Evolutionary conservation across 331 rosid species (phyloP), one percentile per base, ranked within the genome.

Genomic region (Prunus yedoensis): DNA sequence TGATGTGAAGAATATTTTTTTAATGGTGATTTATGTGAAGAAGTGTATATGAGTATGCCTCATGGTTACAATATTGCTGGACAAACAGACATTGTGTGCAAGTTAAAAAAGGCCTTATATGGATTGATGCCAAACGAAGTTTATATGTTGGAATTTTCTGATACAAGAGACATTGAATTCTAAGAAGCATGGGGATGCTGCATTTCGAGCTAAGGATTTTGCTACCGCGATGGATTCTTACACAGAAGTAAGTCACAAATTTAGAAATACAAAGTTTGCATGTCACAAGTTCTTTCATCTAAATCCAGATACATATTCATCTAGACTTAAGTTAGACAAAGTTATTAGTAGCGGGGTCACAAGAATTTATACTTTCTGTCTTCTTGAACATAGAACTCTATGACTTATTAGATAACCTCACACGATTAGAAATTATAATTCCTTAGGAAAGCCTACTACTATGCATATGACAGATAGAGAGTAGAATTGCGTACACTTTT

Each of bases 151-250:
- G 38, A 32, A 32, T 32, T 32, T 32, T 32, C 38, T 32, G 5
- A 35, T 95, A 87, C 97, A 95, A 71, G 99, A 92, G 32, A 89
- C 98, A 9, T 86, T 95, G 72, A 95, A 91, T 82, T 87, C 89
- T 66, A 95, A 95, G 87, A 91, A 92, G 82, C 97, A 73, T 8
- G 99, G 94, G 18, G 99, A 95, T 83, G 67, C 89, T 74, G 93
- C 99, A 67, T 95, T 95, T 86, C 91, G 87, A 66, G 88, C 99
- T 0, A 88, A 82, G 77, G 97, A 92, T 87, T 88, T 89, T 62
- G 80, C 86, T 49, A 75, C 74, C 0, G 94, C 96, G 74, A 86
- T 87, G 65, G 91, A 88, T 70, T 84, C 85, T 79, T 95, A 92
- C 71, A 89, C 98, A 21, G 86, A 89, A 89, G 99, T 92, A 89